These are phyloP conservation scores for Monosporascus sp. DNA, from an alignment of 2,329 filamentous ascomycete species.

Conservation along the genomic window DNA sequence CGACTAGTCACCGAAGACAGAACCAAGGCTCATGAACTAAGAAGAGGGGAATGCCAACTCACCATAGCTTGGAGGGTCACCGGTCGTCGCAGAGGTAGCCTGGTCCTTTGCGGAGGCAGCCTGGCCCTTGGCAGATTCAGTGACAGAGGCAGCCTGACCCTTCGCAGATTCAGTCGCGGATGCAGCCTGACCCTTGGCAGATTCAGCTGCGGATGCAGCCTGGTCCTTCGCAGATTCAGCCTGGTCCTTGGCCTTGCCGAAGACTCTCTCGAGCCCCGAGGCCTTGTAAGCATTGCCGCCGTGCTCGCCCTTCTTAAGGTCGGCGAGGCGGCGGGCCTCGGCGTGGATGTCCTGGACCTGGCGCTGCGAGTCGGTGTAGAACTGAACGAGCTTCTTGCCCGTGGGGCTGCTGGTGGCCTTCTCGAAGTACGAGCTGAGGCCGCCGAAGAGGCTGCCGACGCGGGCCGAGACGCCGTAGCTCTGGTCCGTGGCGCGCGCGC, in stretches of 20 bases:
- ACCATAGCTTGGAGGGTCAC: no score
- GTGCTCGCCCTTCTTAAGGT: slow-evolving; percentile 70
- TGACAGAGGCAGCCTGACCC: slow-evolving; percentile 12
- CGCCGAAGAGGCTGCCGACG: slow-evolving; percentile 59
- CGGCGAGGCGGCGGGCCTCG: slow-evolving; percentile 82
- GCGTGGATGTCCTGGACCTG: slow-evolving; percentile 92
- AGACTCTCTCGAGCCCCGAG: slow-evolving; percentile 51
- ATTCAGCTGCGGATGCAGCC: slow-evolving; percentile 6
- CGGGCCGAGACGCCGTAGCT: slow-evolving; percentile 77
- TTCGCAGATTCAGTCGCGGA: no score
- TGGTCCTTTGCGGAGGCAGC: no score
- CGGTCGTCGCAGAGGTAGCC: no score
- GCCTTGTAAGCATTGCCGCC: slow-evolving; percentile 57
- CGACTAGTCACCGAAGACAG: no score
- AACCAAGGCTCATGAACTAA: no score
- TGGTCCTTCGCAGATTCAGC: slow-evolving; percentile 5
- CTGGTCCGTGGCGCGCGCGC: slow-evolving; percentile 76
- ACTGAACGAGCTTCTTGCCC: slow-evolving; percentile 79
- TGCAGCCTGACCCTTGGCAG: background rate
- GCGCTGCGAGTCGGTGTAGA: slow-evolving; percentile 80
- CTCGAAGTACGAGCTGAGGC: slow-evolving; percentile 86
- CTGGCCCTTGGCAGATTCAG: slow-evolving; percentile 8
- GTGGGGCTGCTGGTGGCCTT: slow-evolving; percentile 84
- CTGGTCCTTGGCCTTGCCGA: slow-evolving; percentile 48
- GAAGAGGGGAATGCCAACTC: no score